Conservation (phyloP, 192 early-diverging fungal genomes). For the Coemansia sp. region DNA sequence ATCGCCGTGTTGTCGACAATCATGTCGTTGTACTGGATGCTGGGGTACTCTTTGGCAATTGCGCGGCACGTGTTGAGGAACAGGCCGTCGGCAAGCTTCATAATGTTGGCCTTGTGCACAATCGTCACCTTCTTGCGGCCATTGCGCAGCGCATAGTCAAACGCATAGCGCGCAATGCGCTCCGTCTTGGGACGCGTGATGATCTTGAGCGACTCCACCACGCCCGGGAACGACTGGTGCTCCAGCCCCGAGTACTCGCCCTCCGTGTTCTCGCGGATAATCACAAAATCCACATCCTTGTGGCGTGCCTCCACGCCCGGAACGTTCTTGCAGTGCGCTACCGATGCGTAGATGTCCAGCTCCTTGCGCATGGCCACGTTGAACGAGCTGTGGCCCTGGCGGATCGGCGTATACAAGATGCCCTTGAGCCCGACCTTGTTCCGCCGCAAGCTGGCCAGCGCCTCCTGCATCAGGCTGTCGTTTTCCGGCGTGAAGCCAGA, state of each 20-base stretch:
- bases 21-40: slow-evolving; percentile 96
- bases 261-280: slow-evolving; percentile 99
- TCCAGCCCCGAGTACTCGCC: slow-evolving; percentile 99
- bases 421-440: slow-evolving; percentile 99
- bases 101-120: slow-evolving; percentile 99
- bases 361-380: slow-evolving; percentile 98
- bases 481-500: slow-evolving; percentile 85
- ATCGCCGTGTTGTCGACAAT: slow-evolving; percentile 99
- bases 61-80: slow-evolving; percentile 96
- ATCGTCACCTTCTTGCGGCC: slow-evolving; percentile 96
- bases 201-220: slow-evolving; percentile 98
- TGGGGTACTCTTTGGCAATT: slow-evolving; percentile 90
- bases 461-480: slow-evolving; percentile 81
- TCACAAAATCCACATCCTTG: slow-evolving; percentile 94
- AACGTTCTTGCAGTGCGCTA: slow-evolving; percentile 88
- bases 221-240: slow-evolving; percentile 96
- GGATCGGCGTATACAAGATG: slow-evolving; percentile 84
- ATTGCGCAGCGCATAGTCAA: slow-evolving; percentile 98
- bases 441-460: slow-evolving; percentile 83
- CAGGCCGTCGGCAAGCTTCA: slow-evolving; percentile 98
- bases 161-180: slow-evolving; percentile 97
- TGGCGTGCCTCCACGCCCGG: slow-evolving; percentile 83
- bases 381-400: slow-evolving; percentile 87
- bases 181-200: slow-evolving; percentile 96
- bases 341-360: slow-evolving; percentile 96